A percentile compares a stretch with the other conserved stretches of the same genome.
phyloP scores from a whole-genome alignment of 345 rosid species.

The Camelina laxa region DNA sequence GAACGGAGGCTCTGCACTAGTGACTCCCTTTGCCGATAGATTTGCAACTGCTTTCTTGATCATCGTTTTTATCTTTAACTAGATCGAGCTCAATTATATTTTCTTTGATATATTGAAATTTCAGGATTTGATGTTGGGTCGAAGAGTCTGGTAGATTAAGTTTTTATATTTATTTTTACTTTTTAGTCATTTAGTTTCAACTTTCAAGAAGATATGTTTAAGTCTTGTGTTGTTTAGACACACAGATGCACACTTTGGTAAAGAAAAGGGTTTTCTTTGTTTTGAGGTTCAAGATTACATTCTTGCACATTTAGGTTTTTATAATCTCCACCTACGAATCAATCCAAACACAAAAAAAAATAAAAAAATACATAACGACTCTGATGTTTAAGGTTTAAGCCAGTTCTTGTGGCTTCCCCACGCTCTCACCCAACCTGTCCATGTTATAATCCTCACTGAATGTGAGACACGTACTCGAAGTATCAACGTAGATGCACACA shows the following conservation, averaged over 20 bases:
- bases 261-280: background rate
- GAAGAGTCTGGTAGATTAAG: background rate
- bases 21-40: constrained; percentile 5
- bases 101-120: background rate
- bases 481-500: too few species aligned
- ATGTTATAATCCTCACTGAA: too few species aligned
- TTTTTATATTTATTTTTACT: background rate
- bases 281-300: constrained; percentile 13
- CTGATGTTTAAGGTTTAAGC: too few species aligned
- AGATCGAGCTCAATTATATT: background rate
- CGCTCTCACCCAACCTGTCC: too few species aligned
- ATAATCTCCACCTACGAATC: background rate
- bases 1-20: constrained; percentile 11
- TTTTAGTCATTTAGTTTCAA: background rate
- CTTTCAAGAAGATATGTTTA: background rate
- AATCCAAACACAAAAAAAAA: background rate
- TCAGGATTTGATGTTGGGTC: background rate
- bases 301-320: background rate
- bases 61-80: constrained; percentile 10
- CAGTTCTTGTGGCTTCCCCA: too few species aligned
- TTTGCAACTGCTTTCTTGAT: background rate
- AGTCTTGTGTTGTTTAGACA: constrained; percentile 4
- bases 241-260: background rate
- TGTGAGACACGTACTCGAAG: too few species aligned
- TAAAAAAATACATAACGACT: background rate